Evolutionary conservation across 257 asterid genomes (phyloP).

Genomic region (Plectranthus barbatus): DNA sequence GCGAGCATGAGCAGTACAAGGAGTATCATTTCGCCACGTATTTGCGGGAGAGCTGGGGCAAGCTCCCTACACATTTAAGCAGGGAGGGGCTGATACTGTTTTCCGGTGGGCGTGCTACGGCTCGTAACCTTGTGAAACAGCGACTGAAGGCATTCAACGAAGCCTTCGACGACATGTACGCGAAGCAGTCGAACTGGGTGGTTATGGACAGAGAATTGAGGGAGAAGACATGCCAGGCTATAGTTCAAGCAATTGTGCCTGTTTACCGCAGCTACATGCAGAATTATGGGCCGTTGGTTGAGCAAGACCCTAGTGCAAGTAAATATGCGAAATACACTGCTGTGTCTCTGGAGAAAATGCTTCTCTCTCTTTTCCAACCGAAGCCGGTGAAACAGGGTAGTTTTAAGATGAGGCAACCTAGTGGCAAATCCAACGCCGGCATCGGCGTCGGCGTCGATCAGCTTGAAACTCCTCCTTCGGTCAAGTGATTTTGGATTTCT

Average conservation of each 20-base stretch:
- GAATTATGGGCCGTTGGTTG: slow-evolving; percentile 85
- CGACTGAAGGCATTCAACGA: slow-evolving; percentile 67
- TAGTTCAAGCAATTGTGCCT: slow-evolving; percentile 70
- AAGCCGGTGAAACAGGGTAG: slow-evolving; percentile 61
- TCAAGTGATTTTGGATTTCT: slow-evolving; percentile 27
- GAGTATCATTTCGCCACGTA: slow-evolving; percentile 40
- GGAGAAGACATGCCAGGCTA: slow-evolving; percentile 46
- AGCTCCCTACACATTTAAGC: slow-evolving; percentile 67
- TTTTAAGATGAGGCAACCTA: slow-evolving; percentile 54
- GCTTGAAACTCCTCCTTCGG: slow-evolving; percentile 36
- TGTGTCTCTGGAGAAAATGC: slow-evolving; percentile 66
- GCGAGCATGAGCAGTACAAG: slow-evolving; percentile 54
- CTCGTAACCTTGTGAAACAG: slow-evolving; percentile 83
- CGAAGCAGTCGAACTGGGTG: slow-evolving; percentile 60
- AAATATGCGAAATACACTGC: slow-evolving; percentile 73
- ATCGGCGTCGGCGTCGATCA: slow-evolving; percentile 40
- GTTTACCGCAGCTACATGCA: slow-evolving; percentile 93
- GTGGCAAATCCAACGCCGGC: slow-evolving; percentile 52
- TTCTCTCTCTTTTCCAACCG: slow-evolving; percentile 53
- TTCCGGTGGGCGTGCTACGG: slow-evolving; percentile 81
- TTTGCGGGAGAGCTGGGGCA: slow-evolving; percentile 80
- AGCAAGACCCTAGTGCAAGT: slow-evolving; percentile 66
- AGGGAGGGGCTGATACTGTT: slow-evolving; percentile 81
- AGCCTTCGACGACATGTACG: slow-evolving; percentile 66
- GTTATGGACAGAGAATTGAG: slow-evolving; percentile 57